Base-by-base conservation (phyloP, 306 rosid species). In the Vicia sativa region DNA sequence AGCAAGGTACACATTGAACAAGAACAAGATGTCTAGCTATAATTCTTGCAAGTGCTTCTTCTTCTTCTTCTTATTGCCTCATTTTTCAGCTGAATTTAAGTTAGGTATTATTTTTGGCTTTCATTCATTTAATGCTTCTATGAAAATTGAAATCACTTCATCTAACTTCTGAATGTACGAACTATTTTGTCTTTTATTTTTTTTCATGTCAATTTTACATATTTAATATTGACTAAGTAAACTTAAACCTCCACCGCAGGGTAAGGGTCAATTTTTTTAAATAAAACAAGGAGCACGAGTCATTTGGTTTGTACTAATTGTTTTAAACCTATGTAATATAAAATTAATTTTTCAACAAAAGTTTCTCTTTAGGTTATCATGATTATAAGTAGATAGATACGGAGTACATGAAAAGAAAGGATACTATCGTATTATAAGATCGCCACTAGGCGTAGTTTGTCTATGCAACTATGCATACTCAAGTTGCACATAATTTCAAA, bases 111-210 rank as follows among this genome's bases (percentile, higher is more conserved):
- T 5, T 42, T 12, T 18, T 16, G 5, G 18, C 19, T 16, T 31
- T 44, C 6, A 1, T 53, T 67, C 79, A 75, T 67, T 67, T 70
- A 74, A 46, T 74, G 54, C 74, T 3, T 6, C 11, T 23, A 56
- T 5, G 45, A 34, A 34, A 34, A 34, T 7, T 34, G 38, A 74
- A 74, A 56, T 59, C 31, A 6, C 28, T 59, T 38, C 79, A 59
- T 60, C 74, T 59, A 75, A 59, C 74, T 7, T 23, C 68, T 67
- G 69, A 67, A 61, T 67, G 62, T 25, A 46, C 62, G 79, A 31
- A 21, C 53, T 21, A 26, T 39, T 37, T 61, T 55, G 61, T 54
- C 38, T 8, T 25, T 16, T 49, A 8, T 18, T 2, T 18, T 49
- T 16, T 49, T 49, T 18, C 16, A 43, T 6, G 13, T 0, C 48